Conservation (phyloP, 2,329 filamentous ascomycete species). For the Aspergillus fructus region DNA sequence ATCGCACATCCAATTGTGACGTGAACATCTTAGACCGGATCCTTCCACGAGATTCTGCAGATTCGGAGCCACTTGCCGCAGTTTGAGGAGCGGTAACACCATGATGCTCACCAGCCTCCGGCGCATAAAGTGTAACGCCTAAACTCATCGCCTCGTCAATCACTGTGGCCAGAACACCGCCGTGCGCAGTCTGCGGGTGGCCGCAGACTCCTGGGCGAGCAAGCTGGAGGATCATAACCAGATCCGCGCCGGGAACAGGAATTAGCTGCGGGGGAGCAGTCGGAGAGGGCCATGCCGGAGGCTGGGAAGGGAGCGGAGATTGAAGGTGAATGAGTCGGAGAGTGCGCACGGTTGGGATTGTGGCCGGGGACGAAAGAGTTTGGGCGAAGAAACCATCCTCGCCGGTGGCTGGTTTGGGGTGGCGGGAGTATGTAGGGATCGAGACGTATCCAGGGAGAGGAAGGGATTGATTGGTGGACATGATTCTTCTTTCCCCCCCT, state of each 20-base stretch:
- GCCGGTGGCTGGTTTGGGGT: constrained; percentile 38
- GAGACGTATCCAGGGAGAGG: constrained; percentile 27
- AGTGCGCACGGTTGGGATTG: constrained; percentile 33
- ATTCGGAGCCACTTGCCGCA: not conserved
- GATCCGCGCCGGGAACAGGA: constrained; percentile 11
- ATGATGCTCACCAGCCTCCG: constrained; percentile 7
- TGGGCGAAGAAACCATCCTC: constrained; percentile 45
- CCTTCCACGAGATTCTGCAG: constrained; percentile 10
- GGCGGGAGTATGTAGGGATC: constrained; percentile 41
- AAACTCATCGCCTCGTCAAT: constrained; percentile 47
- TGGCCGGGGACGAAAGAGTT: constrained; percentile 21
- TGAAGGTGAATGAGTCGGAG: constrained; percentile 29
- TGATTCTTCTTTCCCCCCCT: not conserved
- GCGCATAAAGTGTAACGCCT: constrained; percentile 26
- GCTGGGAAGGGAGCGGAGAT: constrained; percentile 14
- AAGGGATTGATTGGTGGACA: not conserved
- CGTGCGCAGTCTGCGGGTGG: constrained; percentile 13
- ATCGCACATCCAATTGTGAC: constrained; percentile 42
- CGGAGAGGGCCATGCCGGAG: constrained; percentile 27
- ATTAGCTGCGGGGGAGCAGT: constrained; percentile 19
- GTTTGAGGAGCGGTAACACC: not conserved
- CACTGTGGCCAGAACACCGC: constrained; percentile 14
- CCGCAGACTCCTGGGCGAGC: constrained; percentile 13
- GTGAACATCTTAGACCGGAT: constrained; percentile 34
- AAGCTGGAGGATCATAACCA: constrained; percentile 12